These are phyloP conservation scores for Actinidia chinensis DNA, from an alignment of 179 eudicot species.

Conservation along the genomic window DNA sequence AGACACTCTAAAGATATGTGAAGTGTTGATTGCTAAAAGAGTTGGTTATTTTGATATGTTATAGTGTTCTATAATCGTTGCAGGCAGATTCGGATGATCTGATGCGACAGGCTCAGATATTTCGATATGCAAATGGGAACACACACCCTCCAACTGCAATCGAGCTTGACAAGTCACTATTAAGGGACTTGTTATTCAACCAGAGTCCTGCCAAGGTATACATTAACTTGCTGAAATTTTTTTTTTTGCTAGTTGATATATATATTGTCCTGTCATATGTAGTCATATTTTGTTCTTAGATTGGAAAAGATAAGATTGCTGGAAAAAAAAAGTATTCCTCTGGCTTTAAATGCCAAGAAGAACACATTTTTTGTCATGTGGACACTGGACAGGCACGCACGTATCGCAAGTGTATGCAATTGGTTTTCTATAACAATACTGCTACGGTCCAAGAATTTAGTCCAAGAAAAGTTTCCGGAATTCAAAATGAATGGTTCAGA, in stretches of 20 bases:
- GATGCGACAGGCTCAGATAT: slow-evolving; percentile 67
- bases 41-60: not conserved
- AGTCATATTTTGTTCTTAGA: not conserved
- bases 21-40: slow-evolving; percentile 1
- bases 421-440: too few relatives aligned
- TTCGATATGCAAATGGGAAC: slow-evolving; percentile 74
- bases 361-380: not conserved
- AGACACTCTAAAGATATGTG: not conserved
- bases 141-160: slow-evolving; percentile 78
- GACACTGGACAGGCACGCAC: too few relatives aligned
- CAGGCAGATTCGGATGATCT: slow-evolving; percentile 69
- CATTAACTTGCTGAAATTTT: not conserved
- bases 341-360: not conserved
- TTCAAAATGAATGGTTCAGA: too few relatives aligned
- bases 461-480: too few relatives aligned
- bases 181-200: slow-evolving; percentile 80
- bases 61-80: not conserved
- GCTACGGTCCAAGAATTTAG: too few relatives aligned
- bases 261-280: not conserved
- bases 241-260: too few relatives aligned
- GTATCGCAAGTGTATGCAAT: too few relatives aligned
- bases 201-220: slow-evolving; percentile 92
- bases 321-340: not conserved
- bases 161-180: slow-evolving; percentile 65
- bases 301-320: not conserved